Base-by-base conservation (phyloP, 306 rosid species). In the Acacia melanoxylon region DNA sequence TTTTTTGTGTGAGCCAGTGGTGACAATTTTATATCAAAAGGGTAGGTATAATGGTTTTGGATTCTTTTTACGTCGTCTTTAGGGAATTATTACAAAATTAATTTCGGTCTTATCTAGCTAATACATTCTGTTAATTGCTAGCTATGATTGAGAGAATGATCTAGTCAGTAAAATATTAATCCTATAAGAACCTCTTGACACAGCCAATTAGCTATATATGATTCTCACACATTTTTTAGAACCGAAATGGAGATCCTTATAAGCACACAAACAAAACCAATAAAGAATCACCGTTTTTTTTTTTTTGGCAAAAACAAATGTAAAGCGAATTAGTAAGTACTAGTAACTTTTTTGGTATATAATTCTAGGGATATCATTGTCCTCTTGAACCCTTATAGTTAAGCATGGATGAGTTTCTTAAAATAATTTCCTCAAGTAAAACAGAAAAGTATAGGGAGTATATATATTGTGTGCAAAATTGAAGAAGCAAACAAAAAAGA, bases 1-100 rank as follows among this genome's bases (percentile, higher is more conserved):
- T 82, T 69, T 2, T 6, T 17, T 42, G 25, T 84, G 75, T 74
- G 14, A 42, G 79, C 45, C 27, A 29, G 56, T 65, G 83, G 62
- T 40, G 52, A 71, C 25, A 59, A 76, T 77, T 88, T 78, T 83
- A 68, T 69, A 85, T 59, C 20, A 19, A 5, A n/a, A 41, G 84
- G 82, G 86, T 82, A 79, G 90, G 87, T 81, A 61, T 73, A 44
- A 2, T 24, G 73, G 77, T 74, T 29, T 58, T 62, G 79, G 81
- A 68, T 77, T 86, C 82, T 67, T 68, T 76, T 78, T 72, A 75
- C 68, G 80, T 78, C 58, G 63, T 87, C 63, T 78, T 44, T 65
- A 20, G 70, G 80, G 86, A 83, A 71, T 72, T 42, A 54, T 77
- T 54, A 48, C 10, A 35, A 45, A 67, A 24, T 20, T 49, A 59